Percentiles rank a stretch among this genome's conserved stretches.
Conservation (phyloP, 306 rosid species). For the Canavalia ensiformis region DNA sequence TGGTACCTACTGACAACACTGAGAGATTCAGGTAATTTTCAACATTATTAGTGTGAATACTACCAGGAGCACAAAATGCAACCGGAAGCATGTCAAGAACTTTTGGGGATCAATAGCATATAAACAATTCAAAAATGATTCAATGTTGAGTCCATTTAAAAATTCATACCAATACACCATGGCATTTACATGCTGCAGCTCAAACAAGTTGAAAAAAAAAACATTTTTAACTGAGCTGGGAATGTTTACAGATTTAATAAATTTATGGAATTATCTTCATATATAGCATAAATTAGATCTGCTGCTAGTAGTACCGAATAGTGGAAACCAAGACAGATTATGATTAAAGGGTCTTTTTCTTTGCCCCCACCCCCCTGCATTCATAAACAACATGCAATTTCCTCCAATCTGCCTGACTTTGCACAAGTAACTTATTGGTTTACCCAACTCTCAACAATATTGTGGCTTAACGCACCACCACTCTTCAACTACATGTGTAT, state of each 20-base stretch:
- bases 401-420: not conserved
- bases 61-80: not conserved
- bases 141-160: slow-evolving; percentile 23
- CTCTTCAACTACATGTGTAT: not conserved
- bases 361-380: not conserved
- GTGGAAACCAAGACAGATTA: slow-evolving; percentile 1
- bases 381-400: slow-evolving; percentile 3
- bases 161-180: slow-evolving; percentile 10
- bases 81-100: not conserved
- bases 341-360: not conserved
- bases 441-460: slow-evolving; percentile 18
- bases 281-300: not conserved
- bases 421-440: not conserved
- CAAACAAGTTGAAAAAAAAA: not conserved
- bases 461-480: slow-evolving; percentile 13
- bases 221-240: slow-evolving; percentile 14
- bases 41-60: not conserved
- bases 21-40: slow-evolving; percentile 26
- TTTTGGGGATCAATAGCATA: not conserved
- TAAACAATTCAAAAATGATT: slow-evolving; percentile 14
- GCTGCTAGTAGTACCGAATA: not conserved
- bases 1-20: not conserved
- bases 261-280: slow-evolving; percentile 12
- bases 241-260: slow-evolving; percentile 1
- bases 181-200: not conserved